phyloP scores from a whole-genome alignment of 495 filamentous ascomycete species.

The Hyphodiscus hymeniophilus region DNA sequence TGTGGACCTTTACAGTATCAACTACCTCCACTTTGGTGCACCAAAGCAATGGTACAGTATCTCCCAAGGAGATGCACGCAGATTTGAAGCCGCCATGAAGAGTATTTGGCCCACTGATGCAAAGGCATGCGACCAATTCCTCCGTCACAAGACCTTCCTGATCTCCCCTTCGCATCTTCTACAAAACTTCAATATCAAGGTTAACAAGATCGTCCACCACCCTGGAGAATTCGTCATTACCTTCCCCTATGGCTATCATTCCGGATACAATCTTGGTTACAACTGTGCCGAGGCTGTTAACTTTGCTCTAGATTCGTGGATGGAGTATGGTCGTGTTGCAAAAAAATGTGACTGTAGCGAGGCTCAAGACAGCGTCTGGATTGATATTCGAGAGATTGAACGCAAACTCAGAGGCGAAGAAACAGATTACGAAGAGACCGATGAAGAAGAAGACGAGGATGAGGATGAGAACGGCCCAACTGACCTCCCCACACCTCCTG shows the following conservation, averaged over 20 bases:
- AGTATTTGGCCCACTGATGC: slow-evolving; percentile 91
- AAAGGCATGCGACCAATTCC: slow-evolving; percentile 94
- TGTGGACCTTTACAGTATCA: slow-evolving; percentile 98
- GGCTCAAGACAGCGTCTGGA: slow-evolving; percentile 90
- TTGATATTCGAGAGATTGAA: slow-evolving; percentile 91
- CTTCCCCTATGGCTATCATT: slow-evolving; percentile 97
- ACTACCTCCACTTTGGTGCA: slow-evolving; percentile 97
- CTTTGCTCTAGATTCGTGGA: slow-evolving; percentile 90
- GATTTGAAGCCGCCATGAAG: slow-evolving; percentile 93
- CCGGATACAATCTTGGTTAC: slow-evolving; percentile 95
- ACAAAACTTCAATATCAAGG: slow-evolving; percentile 82
- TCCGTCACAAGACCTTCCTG: slow-evolving; percentile 97
- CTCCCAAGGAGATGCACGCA: slow-evolving; percentile 87
- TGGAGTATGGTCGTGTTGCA: slow-evolving; percentile 91
- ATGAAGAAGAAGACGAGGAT: slow-evolving; percentile 66
- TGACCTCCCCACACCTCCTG: slow-evolving; percentile 72
- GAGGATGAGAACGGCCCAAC: slow-evolving; percentile 48
- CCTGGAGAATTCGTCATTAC: slow-evolving; percentile 98
- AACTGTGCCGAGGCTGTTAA: slow-evolving; percentile 99
- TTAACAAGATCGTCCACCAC: slow-evolving; percentile 92
- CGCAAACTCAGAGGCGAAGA: slow-evolving; percentile 87
- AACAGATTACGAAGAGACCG: slow-evolving; percentile 82
- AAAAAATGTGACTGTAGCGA: slow-evolving; percentile 91
- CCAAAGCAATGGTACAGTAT: slow-evolving; percentile 99
- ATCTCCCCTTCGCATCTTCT: slow-evolving; percentile 85